Evolutionary conservation across 2,329 filamentous ascomycete species (phyloP).

Genomic region (Cladosporium sp.): DNA sequence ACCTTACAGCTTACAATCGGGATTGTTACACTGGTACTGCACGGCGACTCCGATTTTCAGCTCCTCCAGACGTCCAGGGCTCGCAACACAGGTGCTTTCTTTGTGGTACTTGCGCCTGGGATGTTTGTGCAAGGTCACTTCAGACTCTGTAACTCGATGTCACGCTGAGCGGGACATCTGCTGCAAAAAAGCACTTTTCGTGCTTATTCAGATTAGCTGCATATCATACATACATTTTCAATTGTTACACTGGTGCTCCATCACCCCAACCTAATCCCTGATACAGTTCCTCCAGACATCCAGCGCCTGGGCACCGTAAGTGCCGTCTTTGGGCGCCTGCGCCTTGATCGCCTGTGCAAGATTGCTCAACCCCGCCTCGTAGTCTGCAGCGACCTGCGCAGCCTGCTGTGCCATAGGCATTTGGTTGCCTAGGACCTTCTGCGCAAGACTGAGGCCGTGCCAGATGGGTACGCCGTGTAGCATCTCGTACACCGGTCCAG

Average conservation of each 20-base stretch:
- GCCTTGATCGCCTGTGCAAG: constrained; percentile 31
- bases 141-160: too few relatives aligned
- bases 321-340: constrained; percentile 26
- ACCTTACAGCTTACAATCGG: too few relatives aligned
- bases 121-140: too few relatives aligned
- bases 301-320: constrained; percentile 33
- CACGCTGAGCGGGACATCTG: too few relatives aligned
- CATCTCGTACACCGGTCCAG: constrained; percentile 29
- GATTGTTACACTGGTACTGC: too few relatives aligned
- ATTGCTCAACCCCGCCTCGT: constrained; percentile 30
- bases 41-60: too few relatives aligned
- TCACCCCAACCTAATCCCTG: constrained; percentile 20
- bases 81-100: too few relatives aligned
- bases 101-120: too few relatives aligned
- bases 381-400: constrained; percentile 30
- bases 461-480: constrained; percentile 42
- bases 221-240: constrained; percentile 8
- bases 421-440: constrained; percentile 44
- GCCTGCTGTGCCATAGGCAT: constrained; percentile 31
- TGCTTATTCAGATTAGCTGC: neutral
- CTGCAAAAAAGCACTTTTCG: too few relatives aligned
- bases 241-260: constrained; percentile 2
- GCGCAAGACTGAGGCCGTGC: constrained; percentile 48
- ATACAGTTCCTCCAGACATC: constrained; percentile 32
- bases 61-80: too few relatives aligned